Percentiles rank a stretch among this genome's conserved stretches.
Conservation (phyloP, 2,329 filamentous ascomycete species). For the Aspergillus tamarii region DNA sequence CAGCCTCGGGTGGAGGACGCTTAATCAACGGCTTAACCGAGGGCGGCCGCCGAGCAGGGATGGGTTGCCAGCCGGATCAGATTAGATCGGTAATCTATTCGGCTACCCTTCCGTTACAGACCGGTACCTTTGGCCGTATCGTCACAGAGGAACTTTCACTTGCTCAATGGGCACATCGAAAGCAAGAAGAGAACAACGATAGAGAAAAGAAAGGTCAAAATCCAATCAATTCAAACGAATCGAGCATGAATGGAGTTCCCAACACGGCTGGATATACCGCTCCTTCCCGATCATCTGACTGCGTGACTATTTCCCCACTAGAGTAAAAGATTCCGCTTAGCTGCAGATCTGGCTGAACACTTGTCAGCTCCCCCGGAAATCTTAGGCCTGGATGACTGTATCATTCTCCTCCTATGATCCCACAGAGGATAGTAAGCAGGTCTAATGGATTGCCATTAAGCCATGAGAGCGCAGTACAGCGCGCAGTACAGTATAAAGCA, state of each 20-base stretch:
- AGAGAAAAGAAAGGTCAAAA: neutral
- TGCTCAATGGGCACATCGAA: neutral
- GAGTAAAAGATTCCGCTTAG: constrained; percentile 19
- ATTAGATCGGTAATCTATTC: constrained; percentile 29
- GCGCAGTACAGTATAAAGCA: neutral
- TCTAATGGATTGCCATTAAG: neutral
- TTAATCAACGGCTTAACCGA: neutral
- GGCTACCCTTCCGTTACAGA: constrained; percentile 14
- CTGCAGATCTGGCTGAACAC: constrained; percentile 20
- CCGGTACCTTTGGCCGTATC: neutral
- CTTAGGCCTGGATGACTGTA: neutral
- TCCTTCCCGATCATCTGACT: neutral
- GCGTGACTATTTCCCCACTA: constrained; percentile 4
- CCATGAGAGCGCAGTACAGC: neutral
- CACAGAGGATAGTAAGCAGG: constrained; percentile 9
- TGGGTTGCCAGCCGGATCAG: constrained; percentile 25
- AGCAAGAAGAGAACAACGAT: neutral
- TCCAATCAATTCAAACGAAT: neutral
- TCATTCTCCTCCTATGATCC: constrained; percentile 6
- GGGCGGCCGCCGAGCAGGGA: neutral
- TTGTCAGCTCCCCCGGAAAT: constrained; percentile 16
- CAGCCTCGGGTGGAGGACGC: constrained; percentile 2
- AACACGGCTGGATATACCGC: neutral
- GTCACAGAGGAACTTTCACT: neutral
- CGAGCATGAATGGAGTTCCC: neutral